phyloP scores from a whole-genome alignment of 495 filamentous ascomycete species.

The Lophiostoma macrostomum region DNA sequence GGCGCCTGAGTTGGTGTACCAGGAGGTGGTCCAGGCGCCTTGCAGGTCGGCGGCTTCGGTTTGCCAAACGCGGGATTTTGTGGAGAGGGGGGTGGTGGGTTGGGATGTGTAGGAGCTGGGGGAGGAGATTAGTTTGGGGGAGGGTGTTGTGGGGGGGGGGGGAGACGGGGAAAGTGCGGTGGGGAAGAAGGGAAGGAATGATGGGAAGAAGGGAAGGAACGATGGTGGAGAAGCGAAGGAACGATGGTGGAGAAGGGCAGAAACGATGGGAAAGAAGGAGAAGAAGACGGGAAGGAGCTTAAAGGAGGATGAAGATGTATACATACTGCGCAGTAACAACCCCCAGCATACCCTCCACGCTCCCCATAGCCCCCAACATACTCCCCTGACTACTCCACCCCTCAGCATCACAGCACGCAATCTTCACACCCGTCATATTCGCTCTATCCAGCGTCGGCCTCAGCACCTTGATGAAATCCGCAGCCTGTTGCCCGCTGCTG shows the following conservation, averaged over 20 bases:
- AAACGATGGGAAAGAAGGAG: no score
- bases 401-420: slow-evolving; percentile 30
- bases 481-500: slow-evolving; percentile 23
- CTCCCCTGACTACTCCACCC: slow-evolving; percentile 25
- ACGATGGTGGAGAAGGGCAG: no score
- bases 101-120: slow-evolving; percentile 14
- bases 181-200: slow-evolving; percentile 5
- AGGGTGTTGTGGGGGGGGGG: no score
- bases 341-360: slow-evolving; percentile 5
- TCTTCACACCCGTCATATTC: slow-evolving; percentile 1
- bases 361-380: slow-evolving; percentile 7
- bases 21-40: slow-evolving; percentile 16
- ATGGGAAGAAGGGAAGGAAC: no score
- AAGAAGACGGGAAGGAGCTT: no score
- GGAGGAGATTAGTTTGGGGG: no score
- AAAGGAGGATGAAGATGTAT: no score
- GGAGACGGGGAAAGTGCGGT: not conserved
- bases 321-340: slow-evolving; percentile 21
- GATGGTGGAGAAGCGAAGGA: no score
- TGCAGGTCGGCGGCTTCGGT: slow-evolving; percentile 37
- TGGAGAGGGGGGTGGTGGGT: slow-evolving; percentile 14
- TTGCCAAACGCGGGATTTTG: slow-evolving; percentile 22
- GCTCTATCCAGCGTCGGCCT: slow-evolving; percentile 28
- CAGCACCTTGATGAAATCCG: slow-evolving; percentile 32
- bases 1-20: slow-evolving; percentile 20